Evolutionary conservation across 2,329 filamentous ascomycete genomes (phyloP).

Genomic region (Phaeosphaeriaceae sp.): DNA sequence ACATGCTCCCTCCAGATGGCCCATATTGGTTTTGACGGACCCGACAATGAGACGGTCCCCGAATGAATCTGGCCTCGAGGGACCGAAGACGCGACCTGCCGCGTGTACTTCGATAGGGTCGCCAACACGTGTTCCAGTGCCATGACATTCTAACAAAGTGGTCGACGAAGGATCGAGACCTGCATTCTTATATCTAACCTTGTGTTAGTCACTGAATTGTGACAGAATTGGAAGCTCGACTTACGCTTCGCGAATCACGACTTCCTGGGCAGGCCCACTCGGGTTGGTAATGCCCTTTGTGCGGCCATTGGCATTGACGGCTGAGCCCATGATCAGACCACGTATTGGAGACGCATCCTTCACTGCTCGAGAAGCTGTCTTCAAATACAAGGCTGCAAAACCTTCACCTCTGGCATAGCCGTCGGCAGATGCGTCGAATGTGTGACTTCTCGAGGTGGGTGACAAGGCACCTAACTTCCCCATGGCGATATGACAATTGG

Average conservation of each 20-base stretch:
- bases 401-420: constrained; percentile 35
- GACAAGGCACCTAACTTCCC: constrained; percentile 29
- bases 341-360: constrained; percentile 9
- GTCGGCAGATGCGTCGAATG: constrained; percentile 32
- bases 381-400: constrained; percentile 25
- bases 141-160: constrained; percentile 30
- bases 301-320: constrained; percentile 7
- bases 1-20: constrained; percentile 37
- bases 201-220: constrained; percentile 6
- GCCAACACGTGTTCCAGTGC: constrained; percentile 38
- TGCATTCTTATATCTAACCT: neutral
- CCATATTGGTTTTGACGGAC: constrained; percentile 40
- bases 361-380: neutral
- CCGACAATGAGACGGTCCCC: constrained; percentile 27
- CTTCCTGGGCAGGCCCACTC: constrained; percentile 21
- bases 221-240: neutral
- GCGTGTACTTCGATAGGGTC: constrained; percentile 36
- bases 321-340: constrained; percentile 7
- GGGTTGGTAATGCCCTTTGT: constrained; percentile 25
- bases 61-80: neutral
- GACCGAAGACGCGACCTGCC: constrained; percentile 17
- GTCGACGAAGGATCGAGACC: constrained; percentile 11
- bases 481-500: constrained; percentile 13
- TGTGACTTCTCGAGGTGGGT: constrained; percentile 20
- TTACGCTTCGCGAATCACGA: constrained; percentile 30